A percentile compares a stretch with the other conserved stretches of the same genome.
Evolutionary conservation across 768 basidiomycete species (phyloP).

Genomic region (Gelatoporia subvermispora): DNA sequence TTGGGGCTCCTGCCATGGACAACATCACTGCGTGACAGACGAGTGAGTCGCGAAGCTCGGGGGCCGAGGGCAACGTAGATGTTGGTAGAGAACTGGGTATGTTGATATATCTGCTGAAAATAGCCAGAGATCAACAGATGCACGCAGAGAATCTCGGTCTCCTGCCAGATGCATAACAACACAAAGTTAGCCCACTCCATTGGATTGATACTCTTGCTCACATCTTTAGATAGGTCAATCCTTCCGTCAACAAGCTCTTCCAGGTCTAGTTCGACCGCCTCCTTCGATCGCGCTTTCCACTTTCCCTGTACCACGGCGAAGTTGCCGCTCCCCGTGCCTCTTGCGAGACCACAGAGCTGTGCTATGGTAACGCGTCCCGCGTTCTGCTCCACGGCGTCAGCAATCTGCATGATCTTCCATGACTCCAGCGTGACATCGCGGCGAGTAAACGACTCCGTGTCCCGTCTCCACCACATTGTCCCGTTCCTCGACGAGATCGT

Average conservation of each 20-base stretch:
- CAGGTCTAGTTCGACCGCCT: constrained; percentile 54
- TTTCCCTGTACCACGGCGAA: constrained; percentile 37
- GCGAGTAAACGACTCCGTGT: constrained; percentile 43
- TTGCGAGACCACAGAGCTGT: constrained; percentile 61
- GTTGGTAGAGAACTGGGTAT: constrained; percentile 50
- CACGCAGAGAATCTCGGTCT: constrained; percentile 68
- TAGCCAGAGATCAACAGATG: constrained; percentile 60
- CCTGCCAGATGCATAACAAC: constrained; percentile 36
- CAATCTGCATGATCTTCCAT: constrained; percentile 73
- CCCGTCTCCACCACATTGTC: constrained; percentile 49
- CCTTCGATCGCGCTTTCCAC: constrained; percentile 25
- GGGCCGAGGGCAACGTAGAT: constrained; percentile 53
- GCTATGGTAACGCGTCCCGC: constrained; percentile 64
- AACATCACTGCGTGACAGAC: constrained; percentile 34
- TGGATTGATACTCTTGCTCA: constrained; percentile 33
- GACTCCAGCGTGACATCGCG: constrained; percentile 70
- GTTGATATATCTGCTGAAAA: constrained; percentile 52
- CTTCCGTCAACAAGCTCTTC: constrained; percentile 57
- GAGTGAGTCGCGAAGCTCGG: constrained; percentile 42
- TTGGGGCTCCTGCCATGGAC: constrained; percentile 30
- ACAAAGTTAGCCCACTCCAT: constrained; percentile 2
- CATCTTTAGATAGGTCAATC: constrained; percentile 61
- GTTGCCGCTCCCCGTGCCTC: constrained; percentile 54
- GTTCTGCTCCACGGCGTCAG: constrained; percentile 39
- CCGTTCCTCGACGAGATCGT: constrained; percentile 26